A percentile compares a stretch with the other conserved stretches of the same genome.
Conservation (phyloP, 768 basidiomycete species). For the Megacollybia marginata region DNA sequence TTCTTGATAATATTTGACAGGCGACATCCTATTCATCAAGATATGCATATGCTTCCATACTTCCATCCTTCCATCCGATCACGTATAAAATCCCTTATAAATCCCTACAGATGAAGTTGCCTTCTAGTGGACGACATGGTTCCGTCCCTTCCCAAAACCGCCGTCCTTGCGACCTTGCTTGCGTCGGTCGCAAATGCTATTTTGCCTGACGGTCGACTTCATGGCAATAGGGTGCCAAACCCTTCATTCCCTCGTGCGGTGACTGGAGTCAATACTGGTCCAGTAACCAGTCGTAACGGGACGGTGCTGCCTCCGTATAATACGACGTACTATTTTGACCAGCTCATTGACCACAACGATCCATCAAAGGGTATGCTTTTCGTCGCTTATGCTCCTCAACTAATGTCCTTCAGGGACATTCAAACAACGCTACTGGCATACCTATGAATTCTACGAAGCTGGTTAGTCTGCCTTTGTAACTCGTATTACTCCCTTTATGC, state of each 20-base stretch:
- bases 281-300: slow-evolving; percentile 13
- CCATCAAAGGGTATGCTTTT: slow-evolving; percentile 15
- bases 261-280: slow-evolving; percentile 4
- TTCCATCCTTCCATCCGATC: too few relatives aligned
- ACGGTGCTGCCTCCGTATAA: slow-evolving; percentile 16
- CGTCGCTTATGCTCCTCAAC: too few relatives aligned
- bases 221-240: background rate
- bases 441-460: slow-evolving; percentile 35
- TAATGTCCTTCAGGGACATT: slow-evolving; percentile 30
- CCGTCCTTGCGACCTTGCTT: background rate
- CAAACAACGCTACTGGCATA: slow-evolving; percentile 42
- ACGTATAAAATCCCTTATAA: too few relatives aligned
- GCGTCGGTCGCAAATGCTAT: background rate
- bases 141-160: background rate
- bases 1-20: too few relatives aligned
- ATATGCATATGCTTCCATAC: too few relatives aligned
- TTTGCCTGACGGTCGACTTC: background rate
- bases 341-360: slow-evolving; percentile 38
- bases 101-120: too few relatives aligned
- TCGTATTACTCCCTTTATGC: background rate
- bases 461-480: slow-evolving; percentile 8
- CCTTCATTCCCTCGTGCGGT: background rate
- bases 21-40: too few relatives aligned
- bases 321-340: slow-evolving; percentile 22
- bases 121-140: too few relatives aligned